Conservation (phyloP, 441 rosid species). For the Aquilaria agallochum region DNA sequence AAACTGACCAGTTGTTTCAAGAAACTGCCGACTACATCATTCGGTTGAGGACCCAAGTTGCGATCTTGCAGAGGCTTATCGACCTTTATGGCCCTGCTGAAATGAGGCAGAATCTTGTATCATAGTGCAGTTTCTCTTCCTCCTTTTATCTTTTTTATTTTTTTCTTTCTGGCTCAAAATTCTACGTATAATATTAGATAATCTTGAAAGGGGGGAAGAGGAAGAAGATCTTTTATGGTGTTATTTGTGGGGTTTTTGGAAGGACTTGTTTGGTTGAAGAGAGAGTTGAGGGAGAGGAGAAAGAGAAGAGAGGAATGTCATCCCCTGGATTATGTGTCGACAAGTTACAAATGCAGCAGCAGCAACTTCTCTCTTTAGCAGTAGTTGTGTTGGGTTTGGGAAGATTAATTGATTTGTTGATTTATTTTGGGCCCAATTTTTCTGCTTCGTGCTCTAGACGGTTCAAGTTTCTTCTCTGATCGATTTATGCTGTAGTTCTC, state of each 20-base stretch:
- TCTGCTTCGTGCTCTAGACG: too few species aligned
- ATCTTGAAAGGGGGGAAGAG: background rate
- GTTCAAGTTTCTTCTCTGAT: too few species aligned
- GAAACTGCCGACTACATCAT: conserved; percentile 62
- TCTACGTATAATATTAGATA: background rate
- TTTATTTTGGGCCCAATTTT: too few species aligned
- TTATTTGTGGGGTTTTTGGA: background rate
- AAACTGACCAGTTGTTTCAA: conserved; percentile 46
- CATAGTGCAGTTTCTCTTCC: background rate
- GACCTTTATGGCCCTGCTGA: conserved; percentile 34
- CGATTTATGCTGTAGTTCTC: too few species aligned
- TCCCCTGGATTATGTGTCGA: background rate
- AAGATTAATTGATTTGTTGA: too few species aligned
- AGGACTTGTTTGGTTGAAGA: conserved; percentile 15
- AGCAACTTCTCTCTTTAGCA: too few species aligned
- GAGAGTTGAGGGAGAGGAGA: conserved; percentile 8
- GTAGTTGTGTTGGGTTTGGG: too few species aligned
- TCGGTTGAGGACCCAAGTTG: conserved; percentile 40
- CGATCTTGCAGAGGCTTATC: conserved; percentile 38
- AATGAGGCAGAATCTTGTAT: conserved; percentile 10
- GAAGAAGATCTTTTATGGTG: background rate
- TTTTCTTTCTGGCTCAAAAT: background rate
- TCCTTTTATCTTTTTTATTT: background rate
- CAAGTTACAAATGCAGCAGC: too few species aligned
- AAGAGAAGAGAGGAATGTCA: background rate